These are phyloP conservation scores for Bothia castanella DNA, from an alignment of 1,284 basidiomycete genomes.

Conservation along the genomic window DNA sequence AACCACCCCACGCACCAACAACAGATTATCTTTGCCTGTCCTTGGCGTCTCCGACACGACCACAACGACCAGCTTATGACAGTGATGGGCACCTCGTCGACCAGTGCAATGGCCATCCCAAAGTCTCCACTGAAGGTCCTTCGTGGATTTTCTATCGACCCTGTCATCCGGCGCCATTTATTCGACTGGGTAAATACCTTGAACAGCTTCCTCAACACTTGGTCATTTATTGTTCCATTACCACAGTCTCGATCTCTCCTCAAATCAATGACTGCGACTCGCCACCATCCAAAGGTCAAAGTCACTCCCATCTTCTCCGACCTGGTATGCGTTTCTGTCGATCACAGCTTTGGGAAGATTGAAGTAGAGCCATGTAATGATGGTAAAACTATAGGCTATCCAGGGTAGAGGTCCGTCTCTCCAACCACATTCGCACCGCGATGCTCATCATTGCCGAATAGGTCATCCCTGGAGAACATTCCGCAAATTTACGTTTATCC, in stretches of 20 bases:
- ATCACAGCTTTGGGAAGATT: conserved; percentile 64
- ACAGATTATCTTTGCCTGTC: too few species aligned
- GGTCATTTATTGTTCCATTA: conserved; percentile 24
- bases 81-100: conserved; percentile 21
- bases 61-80: conserved; percentile 16
- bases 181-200: conserved; percentile 14
- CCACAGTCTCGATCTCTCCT: conserved; percentile 37
- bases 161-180: conserved; percentile 3
- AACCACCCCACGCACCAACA: too few species aligned
- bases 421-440: neutral
- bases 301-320: conserved; percentile 57
- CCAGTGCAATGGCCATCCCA: conserved; percentile 1
- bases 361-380: conserved; percentile 69
- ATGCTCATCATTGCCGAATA: conserved; percentile 41
- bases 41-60: conserved; percentile 4
- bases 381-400: conserved; percentile 68
- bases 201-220: neutral
- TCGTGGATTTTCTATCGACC: conserved; percentile 6
- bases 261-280: conserved; percentile 75
- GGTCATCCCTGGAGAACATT: conserved; percentile 68
- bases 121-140: conserved; percentile 14
- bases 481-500: conserved; percentile 73
- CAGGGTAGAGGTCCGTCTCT: conserved; percentile 49
- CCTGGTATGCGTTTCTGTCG: conserved; percentile 58
- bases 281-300: conserved; percentile 70